Conservation (phyloP, 2,329 filamentous ascomycete species). For the Cladosporium phlei region DNA sequence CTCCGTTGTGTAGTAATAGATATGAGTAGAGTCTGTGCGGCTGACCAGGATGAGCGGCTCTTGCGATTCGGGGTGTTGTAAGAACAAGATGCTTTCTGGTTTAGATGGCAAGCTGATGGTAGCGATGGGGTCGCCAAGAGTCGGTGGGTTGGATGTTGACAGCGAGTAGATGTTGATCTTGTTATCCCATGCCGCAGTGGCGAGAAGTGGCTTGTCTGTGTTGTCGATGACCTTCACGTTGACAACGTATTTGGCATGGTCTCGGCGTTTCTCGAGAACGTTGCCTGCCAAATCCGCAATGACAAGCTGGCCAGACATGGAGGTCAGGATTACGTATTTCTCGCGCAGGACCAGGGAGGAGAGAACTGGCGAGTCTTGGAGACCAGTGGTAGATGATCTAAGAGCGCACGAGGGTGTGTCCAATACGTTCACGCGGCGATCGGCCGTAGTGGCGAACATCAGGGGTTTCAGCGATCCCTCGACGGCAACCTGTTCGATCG, state of each 20-base stretch:
- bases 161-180: slow-evolving; percentile 50
- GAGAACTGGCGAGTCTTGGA: slow-evolving; percentile 52
- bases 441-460: slow-evolving; percentile 44
- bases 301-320: slow-evolving; percentile 56
- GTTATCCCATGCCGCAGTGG: slow-evolving; percentile 59
- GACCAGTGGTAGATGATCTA: slow-evolving; percentile 33
- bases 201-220: slow-evolving; percentile 37
- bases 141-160: slow-evolving; percentile 21
- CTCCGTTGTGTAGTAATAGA: slow-evolving; percentile 51
- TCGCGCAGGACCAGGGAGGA: slow-evolving; percentile 43
- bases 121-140: slow-evolving; percentile 38
- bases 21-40: slow-evolving; percentile 54
- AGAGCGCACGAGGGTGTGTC: slow-evolving; percentile 33
- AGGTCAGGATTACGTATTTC: slow-evolving; percentile 48
- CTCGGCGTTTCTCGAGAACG: slow-evolving; percentile 46
- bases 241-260: slow-evolving; percentile 57
- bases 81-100: slow-evolving; percentile 54
- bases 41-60: slow-evolving; percentile 50
- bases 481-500: slow-evolving; percentile 24
- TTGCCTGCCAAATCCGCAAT: slow-evolving; percentile 41
- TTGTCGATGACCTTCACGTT: slow-evolving; percentile 42
- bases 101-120: slow-evolving; percentile 47
- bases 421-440: slow-evolving; percentile 47
- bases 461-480: slow-evolving; percentile 16
- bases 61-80: slow-evolving; percentile 45